Base-by-base conservation (phyloP, 108 stramenopile species). In the Cylindrotheca closterium region DNA sequence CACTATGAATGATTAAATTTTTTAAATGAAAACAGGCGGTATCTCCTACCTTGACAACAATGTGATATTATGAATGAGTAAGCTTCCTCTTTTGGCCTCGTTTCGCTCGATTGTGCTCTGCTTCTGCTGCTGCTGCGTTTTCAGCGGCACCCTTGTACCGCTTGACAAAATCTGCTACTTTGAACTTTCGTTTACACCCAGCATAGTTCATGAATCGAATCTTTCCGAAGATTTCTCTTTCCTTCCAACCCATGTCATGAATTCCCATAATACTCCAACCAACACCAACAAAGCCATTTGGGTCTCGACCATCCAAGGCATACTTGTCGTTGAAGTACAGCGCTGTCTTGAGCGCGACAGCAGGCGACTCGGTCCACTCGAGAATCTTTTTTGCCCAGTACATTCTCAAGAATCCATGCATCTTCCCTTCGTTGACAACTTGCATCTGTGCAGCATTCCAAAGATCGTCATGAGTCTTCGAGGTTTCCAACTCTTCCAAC, bases 371-470 rank as follows among this genome's bases (percentile, higher is more conserved):
- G 0, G 99, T 96, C 99, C 99, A 99, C 70, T 98, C 97, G 32
- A 98, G 79, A 55, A 99, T 94, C 74, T 99, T 98, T 75, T 99
- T 99, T 31, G 99, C 99, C 99, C 99, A 99, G 72, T 99, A 99
- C 99, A 99, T 99, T 31, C 99, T 84, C 79, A 93, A 72, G 70
- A 98, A 99, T 26, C 98, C 98, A 80, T 98, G 99, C 96, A 99
- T 91, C 51, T 89, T 88, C 8, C 98, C 99, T 59, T 91, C 87
- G 25, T 70, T 61, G 29, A 97, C 88, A 55, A 97, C 62, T 56
- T 97, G 93, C 30, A 94, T 53, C 76, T 99, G 97, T 3, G 97
- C 96, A 18, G 99, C 99, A 79, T 99, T 99, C 99, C 99, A 99
- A 33, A 99, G 72, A 63, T 98, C 96, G 68, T 99, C 99, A 68